Percentiles rank a stretch among this genome's conserved stretches.
Evolutionary conservation across 805 yeast species (phyloP).

Genomic region (Candida takata): DNA sequence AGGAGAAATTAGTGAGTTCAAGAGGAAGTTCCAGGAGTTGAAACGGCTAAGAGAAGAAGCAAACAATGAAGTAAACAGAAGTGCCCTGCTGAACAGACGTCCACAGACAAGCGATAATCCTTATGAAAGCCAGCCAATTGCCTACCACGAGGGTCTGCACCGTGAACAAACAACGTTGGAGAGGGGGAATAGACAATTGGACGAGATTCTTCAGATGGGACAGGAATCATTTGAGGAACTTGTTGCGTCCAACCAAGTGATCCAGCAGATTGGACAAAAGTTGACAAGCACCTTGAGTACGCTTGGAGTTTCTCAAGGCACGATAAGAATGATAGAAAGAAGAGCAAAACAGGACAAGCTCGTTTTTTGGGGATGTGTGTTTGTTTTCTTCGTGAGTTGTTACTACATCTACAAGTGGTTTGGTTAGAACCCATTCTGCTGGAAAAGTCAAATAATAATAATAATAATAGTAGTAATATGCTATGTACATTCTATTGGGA

Average conservation of each 20-base stretch:
- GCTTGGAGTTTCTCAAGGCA: conserved; percentile 79
- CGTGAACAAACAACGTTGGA: conserved; percentile 60
- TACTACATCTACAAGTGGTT: conserved; percentile 62
- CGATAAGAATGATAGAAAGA: conserved; percentile 72
- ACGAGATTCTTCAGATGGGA: conserved; percentile 88
- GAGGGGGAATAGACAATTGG: conserved; percentile 75
- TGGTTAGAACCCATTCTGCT: conserved; percentile 33
- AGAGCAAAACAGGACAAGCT: conserved; percentile 83
- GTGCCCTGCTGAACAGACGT: conserved; percentile 37
- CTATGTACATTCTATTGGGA: background rate
- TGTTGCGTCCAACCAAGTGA: conserved; percentile 73
- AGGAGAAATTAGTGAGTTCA: conserved; percentile 26
- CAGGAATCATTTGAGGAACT: conserved; percentile 77
- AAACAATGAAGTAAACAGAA: conserved; percentile 34
- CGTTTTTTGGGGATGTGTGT: conserved; percentile 72
- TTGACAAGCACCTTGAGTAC: conserved; percentile 68
- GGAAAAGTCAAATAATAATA: no score
- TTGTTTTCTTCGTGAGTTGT: conserved; percentile 55
- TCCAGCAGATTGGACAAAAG: conserved; percentile 40
- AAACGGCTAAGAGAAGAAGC: conserved; percentile 29
- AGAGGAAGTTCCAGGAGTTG: conserved; percentile 27
- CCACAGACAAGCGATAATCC: conserved; percentile 16
- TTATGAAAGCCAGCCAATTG: conserved; percentile 19
- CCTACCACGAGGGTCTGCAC: conserved; percentile 50
- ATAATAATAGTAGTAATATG: background rate